Evolutionary conservation across 1,284 basidiomycete species (phyloP), one percentile per base, ranked within the genome.

Genomic region (Rhodotorula sp.): DNA sequence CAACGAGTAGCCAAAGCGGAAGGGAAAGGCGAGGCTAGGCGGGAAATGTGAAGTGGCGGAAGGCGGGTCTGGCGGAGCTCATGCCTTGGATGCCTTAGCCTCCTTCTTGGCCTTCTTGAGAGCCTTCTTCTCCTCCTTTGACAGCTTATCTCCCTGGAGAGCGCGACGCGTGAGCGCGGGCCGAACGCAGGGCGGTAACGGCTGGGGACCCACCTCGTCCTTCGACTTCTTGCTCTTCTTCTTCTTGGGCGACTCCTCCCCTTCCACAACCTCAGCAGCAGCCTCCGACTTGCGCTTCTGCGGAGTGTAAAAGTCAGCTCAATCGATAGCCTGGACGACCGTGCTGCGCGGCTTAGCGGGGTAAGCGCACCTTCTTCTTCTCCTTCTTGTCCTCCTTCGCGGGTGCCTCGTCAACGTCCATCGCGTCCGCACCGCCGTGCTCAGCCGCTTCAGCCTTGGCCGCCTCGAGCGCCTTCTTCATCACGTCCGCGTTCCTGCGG

Each of bases 401-500:
- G 5, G 51, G n/a, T 22, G 49, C 51, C 27, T 60, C 73, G 56
- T 69, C 76, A 29, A 73, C 49, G 20, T 73, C 71, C 72, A 73
- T 73, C 30, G 32, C 44, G 11, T 30, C 19, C 48, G 46, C 76
- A 27, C 53, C 69, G 11, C 65, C 72, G 19, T 59, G 29, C 55
- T 68, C 66, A 6, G 72, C 68, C 3, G 66, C 44, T 57, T 70
- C 64, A 22, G 62, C 70, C 68, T 74, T 71, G 71, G 61, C 32
- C 48, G 61, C 57, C 22, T 54, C 65, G 36, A 75, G 68, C 30
- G 72, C 72, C 48, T 65, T 64, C 46, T 60, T 47, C 72, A 75
- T 75, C n/a, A 64, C 72, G n/a, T 67, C 73, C 27, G 69, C 59
- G 67, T 77, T 78, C 62, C 57, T 68, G 46, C 44, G 19, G 11